Base-by-base conservation (phyloP, 345 rosid genomes). In the Dipteronia dyeriana region DNA sequence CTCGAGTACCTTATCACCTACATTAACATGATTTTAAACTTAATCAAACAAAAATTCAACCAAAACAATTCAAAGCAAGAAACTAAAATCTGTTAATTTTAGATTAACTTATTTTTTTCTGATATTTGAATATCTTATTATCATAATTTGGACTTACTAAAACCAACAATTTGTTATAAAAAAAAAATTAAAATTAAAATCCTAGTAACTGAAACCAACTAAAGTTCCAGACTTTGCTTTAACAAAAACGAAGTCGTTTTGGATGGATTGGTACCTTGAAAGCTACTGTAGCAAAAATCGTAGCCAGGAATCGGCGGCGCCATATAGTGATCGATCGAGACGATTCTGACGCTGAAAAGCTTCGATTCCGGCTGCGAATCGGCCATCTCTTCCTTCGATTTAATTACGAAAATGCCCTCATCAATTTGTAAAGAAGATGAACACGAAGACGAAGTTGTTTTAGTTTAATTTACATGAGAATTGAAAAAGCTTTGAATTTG, bases 251-350 rank as follows among this genome's bases (percentile, higher is more conserved):
- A 13, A 7, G 66, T 53, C 73, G 60, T 66, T 73, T 29, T 7
- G 51, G 25, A 41, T 9, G 45, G 45, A 14, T 17, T 43, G 49
- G 43, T 57, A 92, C 99, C 97, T 86, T 91, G 98, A 66, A 95
- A 91, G 86, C 87, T 87, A 82, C 97, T 91, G 85, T 95, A 95
- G 78, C 91, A 89, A 57, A 89, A 63, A 77, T 93, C 98, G 80
- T 80, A 75, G 57, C 81, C 88, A 26, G 96, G 94, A 71, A 93
- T 83, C 4, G 98, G 99, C 74, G 91, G 85, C 74, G 97, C 87
- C 97, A 90, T 90, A 85, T 89, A 93, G 79, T 91, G 87, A 77
- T 93, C 98, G 69, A 95, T 89, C 9, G 97, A 82, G 14, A 95
- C 97, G 53, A 93, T 93, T 66, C 98, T 91, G 39, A 91, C 85